Conservation (phyloP, 768 basidiomycete genomes). For the Suillus cothurnatus region DNA sequence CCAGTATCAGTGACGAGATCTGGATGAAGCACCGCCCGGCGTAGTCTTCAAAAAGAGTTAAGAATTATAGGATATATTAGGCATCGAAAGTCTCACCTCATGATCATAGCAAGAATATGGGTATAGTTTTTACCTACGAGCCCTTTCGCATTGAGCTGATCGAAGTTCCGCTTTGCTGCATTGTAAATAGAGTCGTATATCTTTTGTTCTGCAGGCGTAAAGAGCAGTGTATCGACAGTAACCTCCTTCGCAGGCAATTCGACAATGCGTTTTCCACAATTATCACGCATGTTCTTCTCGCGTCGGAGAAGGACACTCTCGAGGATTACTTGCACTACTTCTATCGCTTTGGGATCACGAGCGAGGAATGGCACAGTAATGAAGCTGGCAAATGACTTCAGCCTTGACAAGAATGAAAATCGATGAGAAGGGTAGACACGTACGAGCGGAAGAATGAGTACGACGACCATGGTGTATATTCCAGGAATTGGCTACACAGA, state of each 20-base stretch:
- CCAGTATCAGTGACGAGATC: conserved; percentile 69
- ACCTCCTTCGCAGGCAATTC: conserved; percentile 88
- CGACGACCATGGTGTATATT: conserved; percentile 80
- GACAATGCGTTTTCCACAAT: conserved; percentile 84
- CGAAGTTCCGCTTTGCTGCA: conserved; percentile 79
- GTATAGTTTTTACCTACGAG: conserved; percentile 79
- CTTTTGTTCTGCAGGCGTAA: conserved; percentile 77
- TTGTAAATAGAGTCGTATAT: conserved; percentile 88
- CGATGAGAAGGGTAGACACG: conserved; percentile 25
- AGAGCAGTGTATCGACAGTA: conserved; percentile 71
- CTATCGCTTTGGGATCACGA: conserved; percentile 89
- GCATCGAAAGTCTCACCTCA: conserved; percentile 59
- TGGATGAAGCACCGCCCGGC: conserved; percentile 92
- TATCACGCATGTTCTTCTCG: conserved; percentile 92
- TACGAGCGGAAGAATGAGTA: conserved; percentile 89
- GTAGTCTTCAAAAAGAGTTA: conserved; percentile 51
- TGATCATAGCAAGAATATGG: conserved; percentile 91
- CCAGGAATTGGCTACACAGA: conserved; percentile 67
- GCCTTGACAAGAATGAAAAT: not conserved
- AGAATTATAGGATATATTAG: not conserved
- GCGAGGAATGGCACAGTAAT: conserved; percentile 91
- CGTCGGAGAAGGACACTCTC: conserved; percentile 85
- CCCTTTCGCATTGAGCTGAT: conserved; percentile 78
- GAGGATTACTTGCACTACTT: conserved; percentile 92
- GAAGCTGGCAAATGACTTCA: conserved; percentile 51